These are phyloP conservation scores for Teratosphaeria pseudoeucalypti DNA, from an alignment of 2,329 filamentous ascomycete species.

Conservation along the genomic window DNA sequence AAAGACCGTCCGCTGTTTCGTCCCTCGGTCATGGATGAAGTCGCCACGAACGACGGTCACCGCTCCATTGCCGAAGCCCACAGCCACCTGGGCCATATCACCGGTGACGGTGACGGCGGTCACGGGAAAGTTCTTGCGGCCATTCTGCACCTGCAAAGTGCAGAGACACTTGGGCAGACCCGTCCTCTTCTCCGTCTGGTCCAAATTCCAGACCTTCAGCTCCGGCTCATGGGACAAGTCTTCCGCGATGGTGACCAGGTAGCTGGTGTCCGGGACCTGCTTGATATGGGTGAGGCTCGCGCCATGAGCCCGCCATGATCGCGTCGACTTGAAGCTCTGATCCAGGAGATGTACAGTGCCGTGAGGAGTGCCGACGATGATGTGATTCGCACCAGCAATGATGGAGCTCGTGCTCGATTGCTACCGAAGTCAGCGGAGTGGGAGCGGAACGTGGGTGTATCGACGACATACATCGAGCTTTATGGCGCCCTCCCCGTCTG, in stretches of 20 bases:
- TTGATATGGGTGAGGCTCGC: conserved; percentile 78
- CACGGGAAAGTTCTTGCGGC: conserved; percentile 85
- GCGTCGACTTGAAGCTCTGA: conserved; percentile 73
- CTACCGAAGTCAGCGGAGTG: conserved; percentile 22
- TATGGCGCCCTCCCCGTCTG: conserved; percentile 62
- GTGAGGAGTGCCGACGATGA: conserved; percentile 80
- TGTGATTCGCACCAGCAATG: conserved; percentile 75
- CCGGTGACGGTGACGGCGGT: conserved; percentile 81
- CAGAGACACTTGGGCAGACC: conserved; percentile 80
- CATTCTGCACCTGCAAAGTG: conserved; percentile 77
- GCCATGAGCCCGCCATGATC: conserved; percentile 80
- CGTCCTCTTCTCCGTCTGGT: conserved; percentile 89
- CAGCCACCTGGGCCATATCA: conserved; percentile 82
- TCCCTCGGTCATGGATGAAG: conserved; percentile 86
- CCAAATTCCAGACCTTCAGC: conserved; percentile 94
- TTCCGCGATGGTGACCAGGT: conserved; percentile 79
- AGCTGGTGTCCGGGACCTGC: conserved; percentile 75
- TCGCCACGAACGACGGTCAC: conserved; percentile 91
- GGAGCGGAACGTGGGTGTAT: not conserved
- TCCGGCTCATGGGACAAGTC: conserved; percentile 79
- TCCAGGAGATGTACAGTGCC: conserved; percentile 82
- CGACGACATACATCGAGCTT: conserved; percentile 21
- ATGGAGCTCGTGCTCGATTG: conserved; percentile 65
- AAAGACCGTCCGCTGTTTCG: conserved; percentile 87
- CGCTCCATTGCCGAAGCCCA: conserved; percentile 90